Evolutionary conservation across 768 basidiomycete genomes (phyloP), one percentile per base, ranked within the genome.

Genomic region (Amanita subjunquillea): DNA sequence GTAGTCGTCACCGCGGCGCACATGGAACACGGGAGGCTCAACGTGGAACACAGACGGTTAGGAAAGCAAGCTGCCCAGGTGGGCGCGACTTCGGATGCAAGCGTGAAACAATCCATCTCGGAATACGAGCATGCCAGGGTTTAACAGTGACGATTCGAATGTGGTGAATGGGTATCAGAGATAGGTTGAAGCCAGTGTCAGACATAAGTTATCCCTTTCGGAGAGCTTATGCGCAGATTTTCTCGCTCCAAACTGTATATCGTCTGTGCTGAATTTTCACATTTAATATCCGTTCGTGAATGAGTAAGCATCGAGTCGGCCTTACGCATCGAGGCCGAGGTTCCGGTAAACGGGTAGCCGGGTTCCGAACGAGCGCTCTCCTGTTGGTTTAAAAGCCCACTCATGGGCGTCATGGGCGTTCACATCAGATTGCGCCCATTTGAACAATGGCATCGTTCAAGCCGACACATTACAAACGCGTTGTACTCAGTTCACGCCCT

Each of bases 401-500:
- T 17, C 17, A 17, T 17, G 17, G 17, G 17, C 17, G 17, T 17
- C 17, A 17, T 17, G 17, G 17, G 10, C 0, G 40, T 20, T 22
- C 46, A 6, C 32, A 47, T 9, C 4, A 20, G 12, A 34, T 9
- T 37, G 17, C 12, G 6, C 27, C 32, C 4, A 39, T 3, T n/a
- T 10, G 25, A n/a, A 36, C 34, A 42, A 51, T 53, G 44, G 13
- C 43, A 10, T 32, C 39, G n/a, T 32, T 17, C 10, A 38, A 13
- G 17, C 59, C 59, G 12, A 61, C 48, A 54, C 63, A 65, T 37
- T 87, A 79, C 69, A 85, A 79, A 52, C 78, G 74, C 32, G 77
- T 93, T 63, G 81, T 89, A 36, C 82, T 96, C 53, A 79, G 82
- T 54, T 79, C 85, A 57, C 79, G 92, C 23, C 92, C 93, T 0